A percentile compares a stretch with the other conserved stretches of the same genome.
Evolutionary conservation across 306 rosid species (phyloP).

Genomic region (Lathyrus sativus): DNA sequence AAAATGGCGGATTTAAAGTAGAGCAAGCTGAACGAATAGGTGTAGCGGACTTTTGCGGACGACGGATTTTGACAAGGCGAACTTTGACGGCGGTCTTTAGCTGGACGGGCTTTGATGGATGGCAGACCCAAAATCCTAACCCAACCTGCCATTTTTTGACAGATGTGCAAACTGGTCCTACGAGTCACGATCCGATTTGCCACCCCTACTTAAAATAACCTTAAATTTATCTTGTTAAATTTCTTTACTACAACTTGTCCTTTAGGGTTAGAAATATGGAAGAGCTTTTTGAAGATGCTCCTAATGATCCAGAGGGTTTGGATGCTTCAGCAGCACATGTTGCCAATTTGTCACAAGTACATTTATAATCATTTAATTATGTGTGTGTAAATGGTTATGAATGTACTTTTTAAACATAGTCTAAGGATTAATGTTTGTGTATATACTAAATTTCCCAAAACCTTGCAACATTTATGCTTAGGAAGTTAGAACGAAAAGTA

Average conservation of each 20-base stretch:
- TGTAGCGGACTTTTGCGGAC: no score
- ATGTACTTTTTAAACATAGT: not conserved
- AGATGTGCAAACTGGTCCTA: no score
- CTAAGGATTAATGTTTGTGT: not conserved
- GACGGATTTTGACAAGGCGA: no score
- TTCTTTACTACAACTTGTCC: slow-evolving; percentile 23
- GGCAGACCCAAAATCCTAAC: no score
- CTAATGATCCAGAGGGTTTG: slow-evolving; percentile 90
- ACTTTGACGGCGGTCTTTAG: no score
- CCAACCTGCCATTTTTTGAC: no score
- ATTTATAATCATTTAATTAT: not conserved
- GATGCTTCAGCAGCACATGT: slow-evolving; percentile 94
- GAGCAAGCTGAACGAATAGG: no score
- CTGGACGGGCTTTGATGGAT: no score
- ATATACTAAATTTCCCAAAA: not conserved
- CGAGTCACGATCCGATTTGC: no score
- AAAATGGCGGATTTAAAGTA: no score
- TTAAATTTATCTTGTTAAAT: not conserved
- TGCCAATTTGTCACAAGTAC: slow-evolving; percentile 56
- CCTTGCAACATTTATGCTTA: not conserved
- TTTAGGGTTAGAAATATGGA: slow-evolving; percentile 93
- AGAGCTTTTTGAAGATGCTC: slow-evolving; percentile 83
- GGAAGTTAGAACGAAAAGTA: no score
- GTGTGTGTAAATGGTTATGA: not conserved
- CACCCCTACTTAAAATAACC: not conserved